These are phyloP conservation scores for Mucor piriformis DNA, from an alignment of 371 early-diverging fungal species.

Conservation along the genomic window DNA sequence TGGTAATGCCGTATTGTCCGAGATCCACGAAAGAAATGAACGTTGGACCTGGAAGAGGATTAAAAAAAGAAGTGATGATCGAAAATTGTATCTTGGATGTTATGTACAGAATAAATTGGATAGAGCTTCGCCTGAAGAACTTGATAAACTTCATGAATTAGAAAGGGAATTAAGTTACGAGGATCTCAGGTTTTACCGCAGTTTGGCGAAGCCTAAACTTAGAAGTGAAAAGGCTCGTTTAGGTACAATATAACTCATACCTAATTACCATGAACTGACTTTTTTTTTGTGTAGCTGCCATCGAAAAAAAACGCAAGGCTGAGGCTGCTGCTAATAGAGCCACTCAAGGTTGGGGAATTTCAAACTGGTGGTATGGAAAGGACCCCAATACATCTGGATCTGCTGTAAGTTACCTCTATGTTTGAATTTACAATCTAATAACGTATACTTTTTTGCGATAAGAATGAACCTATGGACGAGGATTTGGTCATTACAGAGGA, in stretches of 20 bases:
- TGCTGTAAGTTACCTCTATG: conserved; percentile 2
- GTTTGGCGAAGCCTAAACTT: conserved; percentile 74
- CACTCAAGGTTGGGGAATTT: conserved; percentile 57
- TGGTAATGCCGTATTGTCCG: conserved; percentile 69
- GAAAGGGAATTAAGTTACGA: conserved; percentile 84
- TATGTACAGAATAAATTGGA: conserved; percentile 74
- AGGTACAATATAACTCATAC: conserved; percentile 37
- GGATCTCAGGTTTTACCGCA: conserved; percentile 91
- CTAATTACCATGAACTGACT: not conserved
- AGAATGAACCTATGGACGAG: conserved; percentile 26
- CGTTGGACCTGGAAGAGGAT: conserved; percentile 90
- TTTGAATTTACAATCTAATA: too few relatives aligned
- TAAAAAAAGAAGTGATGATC: conserved; percentile 81
- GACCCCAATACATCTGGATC: conserved; percentile 5
- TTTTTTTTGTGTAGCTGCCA: conserved; percentile 25
- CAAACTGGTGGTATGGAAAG: conserved; percentile 68
- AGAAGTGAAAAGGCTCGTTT: conserved; percentile 75
- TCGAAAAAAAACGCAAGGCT: conserved; percentile 36
- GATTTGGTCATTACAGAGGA: conserved; percentile 67
- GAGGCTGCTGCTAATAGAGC: conserved; percentile 32
- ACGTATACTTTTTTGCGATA: too few relatives aligned
- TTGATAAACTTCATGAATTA: conserved; percentile 62
- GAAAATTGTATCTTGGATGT: conserved; percentile 78
- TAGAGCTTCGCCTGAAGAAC: conserved; percentile 56
- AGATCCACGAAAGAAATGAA: conserved; percentile 85